Evolutionary conservation across 257 asterid genomes (phyloP), one percentile per base, ranked within the genome.

Genomic region (Fraxinus pennsylvanica): DNA sequence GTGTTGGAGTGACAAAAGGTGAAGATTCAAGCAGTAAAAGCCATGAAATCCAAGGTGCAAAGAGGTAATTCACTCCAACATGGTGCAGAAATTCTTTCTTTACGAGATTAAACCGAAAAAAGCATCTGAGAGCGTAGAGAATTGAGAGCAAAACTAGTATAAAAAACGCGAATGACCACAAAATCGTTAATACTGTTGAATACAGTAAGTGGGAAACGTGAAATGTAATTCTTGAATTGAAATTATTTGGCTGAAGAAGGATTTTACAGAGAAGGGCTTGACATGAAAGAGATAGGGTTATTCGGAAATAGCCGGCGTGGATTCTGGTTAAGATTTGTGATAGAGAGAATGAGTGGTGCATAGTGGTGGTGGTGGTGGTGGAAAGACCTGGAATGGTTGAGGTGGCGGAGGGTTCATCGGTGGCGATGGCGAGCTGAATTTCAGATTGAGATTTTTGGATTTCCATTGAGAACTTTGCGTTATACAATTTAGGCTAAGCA

Each of bases 11-110:
- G 38, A 81, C 80, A 35, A 84, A 88, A 2, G 97, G 97, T 14
- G 88, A 81, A 59, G 94, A 83, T 69, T 91, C 92, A 5, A 91
- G 89, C 6, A 91, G 12, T 0, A 90, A 74, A 0, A 91, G 90
- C 97, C 97, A 91, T 0, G 94, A 91, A 2, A 91, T 90, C 93
- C 93, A 91, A 0, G 94, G 94, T 76, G 93, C 93, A 59, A 88
- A 91, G 1, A 91, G 87, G 82, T 91, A 91, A 71, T 91, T 91
- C 0, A 90, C 95, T 1, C 94, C 97, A 3, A 91, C 81, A 21
- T 83, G 93, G 85, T 88, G 89, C 74, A 69, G 76, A 82, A 91
- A 91, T 73, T 91, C 95, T 1, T 75, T 81, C 29, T 82, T 86
- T 3, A 91, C 83, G 80, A 74, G 71, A 38, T 45, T 27, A 76